Evolutionary conservation across 2,329 filamentous ascomycete species (phyloP).

Genomic region (Gaeumannomyces tritici): DNA sequence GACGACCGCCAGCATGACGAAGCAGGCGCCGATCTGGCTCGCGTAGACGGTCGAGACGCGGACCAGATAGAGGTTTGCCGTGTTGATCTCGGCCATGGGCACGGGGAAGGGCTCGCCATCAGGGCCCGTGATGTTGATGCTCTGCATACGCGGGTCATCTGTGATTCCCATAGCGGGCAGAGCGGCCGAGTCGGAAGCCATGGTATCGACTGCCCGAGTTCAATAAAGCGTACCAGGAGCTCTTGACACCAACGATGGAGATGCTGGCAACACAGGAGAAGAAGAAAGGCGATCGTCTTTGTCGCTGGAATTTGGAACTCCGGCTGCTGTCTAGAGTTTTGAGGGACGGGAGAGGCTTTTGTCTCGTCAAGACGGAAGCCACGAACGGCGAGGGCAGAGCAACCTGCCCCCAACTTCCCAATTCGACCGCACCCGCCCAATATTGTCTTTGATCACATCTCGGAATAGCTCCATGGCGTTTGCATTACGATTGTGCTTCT

Average conservation of each 20-base stretch:
- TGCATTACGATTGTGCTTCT: not conserved
- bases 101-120: conserved; percentile 5
- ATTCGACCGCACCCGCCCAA: not conserved
- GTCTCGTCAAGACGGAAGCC: not conserved
- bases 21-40: conserved; percentile 22
- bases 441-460: not conserved
- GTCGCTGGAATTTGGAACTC: not conserved
- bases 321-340: not conserved
- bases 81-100: conserved; percentile 7
- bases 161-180: not conserved
- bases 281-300: not conserved
- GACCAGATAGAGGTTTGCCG: not conserved
- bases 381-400: too few relatives aligned
- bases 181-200: not conserved
- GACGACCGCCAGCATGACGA: conserved; percentile 56
- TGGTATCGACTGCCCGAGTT: not conserved
- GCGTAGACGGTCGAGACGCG: conserved; percentile 11
- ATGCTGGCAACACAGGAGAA: not conserved
- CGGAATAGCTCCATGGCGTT: not conserved
- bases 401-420: not conserved
- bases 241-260: too few relatives aligned
- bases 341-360: not conserved
- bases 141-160: not conserved
- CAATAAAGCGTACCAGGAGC: not conserved
- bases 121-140: not conserved